phyloP scores from a whole-genome alignment of 2,329 filamentous ascomycete species.

The Colletotrichum aenigma region DNA sequence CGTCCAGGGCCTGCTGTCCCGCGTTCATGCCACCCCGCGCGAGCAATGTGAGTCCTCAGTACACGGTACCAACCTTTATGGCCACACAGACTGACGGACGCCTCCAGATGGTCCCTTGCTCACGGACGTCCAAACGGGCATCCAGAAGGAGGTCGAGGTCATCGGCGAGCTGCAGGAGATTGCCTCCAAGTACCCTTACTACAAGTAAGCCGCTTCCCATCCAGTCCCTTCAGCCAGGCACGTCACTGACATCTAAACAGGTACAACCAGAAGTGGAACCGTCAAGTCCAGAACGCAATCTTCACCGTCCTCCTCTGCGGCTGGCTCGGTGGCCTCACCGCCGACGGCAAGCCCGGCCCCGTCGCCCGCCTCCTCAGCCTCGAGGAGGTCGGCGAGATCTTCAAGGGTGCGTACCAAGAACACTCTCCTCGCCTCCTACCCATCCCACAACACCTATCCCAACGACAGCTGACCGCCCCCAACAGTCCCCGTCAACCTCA shows the following conservation, averaged over 20 bases:
- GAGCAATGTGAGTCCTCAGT: constrained; percentile 47
- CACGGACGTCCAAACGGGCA: constrained; percentile 70
- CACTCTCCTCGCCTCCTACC: neutral
- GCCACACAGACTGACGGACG: constrained; percentile 67
- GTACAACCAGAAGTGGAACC: constrained; percentile 85
- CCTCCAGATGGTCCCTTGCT: constrained; percentile 75
- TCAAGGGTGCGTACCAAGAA: constrained; percentile 63
- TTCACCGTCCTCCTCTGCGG: constrained; percentile 61
- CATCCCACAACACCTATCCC: neutral
- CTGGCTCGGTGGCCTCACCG: constrained; percentile 79
- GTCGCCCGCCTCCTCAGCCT: constrained; percentile 78
- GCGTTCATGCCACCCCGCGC: constrained; percentile 86
- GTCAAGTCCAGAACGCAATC: constrained; percentile 81
- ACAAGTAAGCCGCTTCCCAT: constrained; percentile 67
- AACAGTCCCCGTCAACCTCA: constrained; percentile 87
- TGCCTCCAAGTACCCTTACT: constrained; percentile 90
- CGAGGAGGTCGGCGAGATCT: constrained; percentile 81
- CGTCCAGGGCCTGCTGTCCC: constrained; percentile 82
- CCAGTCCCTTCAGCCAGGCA: neutral
- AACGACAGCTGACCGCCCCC: neutral
- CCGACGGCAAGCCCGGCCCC: constrained; percentile 55
- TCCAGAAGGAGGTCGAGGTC: constrained; percentile 74
- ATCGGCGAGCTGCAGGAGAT: constrained; percentile 72
- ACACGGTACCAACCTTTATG: neutral
- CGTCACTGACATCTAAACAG: constrained; percentile 36